Evolutionary conservation across 768 basidiomycete genomes (phyloP).

Genomic region (Boletus vinaceobasis): DNA sequence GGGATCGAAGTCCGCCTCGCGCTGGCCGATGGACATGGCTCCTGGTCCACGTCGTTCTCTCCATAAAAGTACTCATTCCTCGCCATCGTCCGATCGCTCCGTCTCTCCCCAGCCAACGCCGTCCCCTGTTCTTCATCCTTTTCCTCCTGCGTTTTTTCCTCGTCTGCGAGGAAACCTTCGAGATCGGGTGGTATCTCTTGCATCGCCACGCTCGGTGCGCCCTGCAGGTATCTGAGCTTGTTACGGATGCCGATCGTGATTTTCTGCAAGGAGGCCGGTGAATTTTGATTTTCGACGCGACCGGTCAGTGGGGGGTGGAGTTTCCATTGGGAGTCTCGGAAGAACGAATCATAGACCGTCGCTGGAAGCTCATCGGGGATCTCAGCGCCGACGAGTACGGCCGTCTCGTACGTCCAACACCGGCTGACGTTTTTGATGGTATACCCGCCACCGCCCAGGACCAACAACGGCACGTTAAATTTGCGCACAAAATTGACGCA

Average conservation of each 20-base stretch:
- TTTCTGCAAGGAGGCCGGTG: slow-evolving; percentile 74
- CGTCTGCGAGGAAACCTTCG: slow-evolving; percentile 69
- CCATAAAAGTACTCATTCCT: slow-evolving; percentile 74
- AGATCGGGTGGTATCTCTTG: slow-evolving; percentile 95
- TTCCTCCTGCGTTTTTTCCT: slow-evolving; percentile 65
- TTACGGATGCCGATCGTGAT: slow-evolving; percentile 84
- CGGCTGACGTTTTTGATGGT: slow-evolving; percentile 95
- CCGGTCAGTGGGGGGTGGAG: slow-evolving; percentile 91
- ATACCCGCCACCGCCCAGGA: slow-evolving; percentile 95
- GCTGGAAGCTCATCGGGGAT: slow-evolving; percentile 85
- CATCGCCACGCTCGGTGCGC: slow-evolving; percentile 96
- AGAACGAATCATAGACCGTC: slow-evolving; percentile 91
- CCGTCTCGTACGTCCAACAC: slow-evolving; percentile 99
- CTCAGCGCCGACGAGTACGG: slow-evolving; percentile 78
- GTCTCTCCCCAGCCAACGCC: slow-evolving; percentile 48
- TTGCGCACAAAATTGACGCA: slow-evolving; percentile 96
- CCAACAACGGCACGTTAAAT: slow-evolving; percentile 86
- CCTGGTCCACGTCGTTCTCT: slow-evolving; percentile 62
- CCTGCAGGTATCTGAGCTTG: slow-evolving; percentile 88
- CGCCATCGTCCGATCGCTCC: slow-evolving; percentile 49
- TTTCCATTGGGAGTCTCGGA: slow-evolving; percentile 86
- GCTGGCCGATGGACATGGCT: slow-evolving; percentile 33
- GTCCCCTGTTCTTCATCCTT: slow-evolving; percentile 65
- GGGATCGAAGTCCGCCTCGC: slow-evolving; percentile 11
- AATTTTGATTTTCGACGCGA: slow-evolving; percentile 92